A percentile compares a stretch with the other conserved stretches of the same genome.
Conservation (phyloP, 139 green algal genomes). For the Coelastrella sp. region DNA sequence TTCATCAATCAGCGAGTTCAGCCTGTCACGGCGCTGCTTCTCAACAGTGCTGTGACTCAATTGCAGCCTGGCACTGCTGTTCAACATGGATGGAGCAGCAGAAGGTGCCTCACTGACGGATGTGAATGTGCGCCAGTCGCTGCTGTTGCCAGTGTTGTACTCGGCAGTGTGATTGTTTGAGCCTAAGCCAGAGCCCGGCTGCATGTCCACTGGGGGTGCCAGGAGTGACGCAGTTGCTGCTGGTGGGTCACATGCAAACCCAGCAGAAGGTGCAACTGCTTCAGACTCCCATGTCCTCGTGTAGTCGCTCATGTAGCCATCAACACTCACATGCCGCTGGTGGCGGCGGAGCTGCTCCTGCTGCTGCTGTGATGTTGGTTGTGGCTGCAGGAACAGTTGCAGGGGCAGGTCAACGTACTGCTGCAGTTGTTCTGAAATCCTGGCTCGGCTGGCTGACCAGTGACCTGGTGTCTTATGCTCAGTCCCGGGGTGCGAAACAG, state of each 20-base stretch:
- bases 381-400: background rate
- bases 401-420: background rate
- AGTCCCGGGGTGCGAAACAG: background rate
- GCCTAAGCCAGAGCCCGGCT: background rate
- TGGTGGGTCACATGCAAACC: background rate
- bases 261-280: background rate
- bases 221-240: too few species aligned
- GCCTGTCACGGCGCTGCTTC: slow-evolving; percentile 78
- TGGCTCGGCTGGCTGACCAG: too few species aligned
- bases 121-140: background rate
- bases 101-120: too few species aligned
- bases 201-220: background rate
- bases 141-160: background rate
- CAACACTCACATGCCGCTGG: too few species aligned
- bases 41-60: slow-evolving; percentile 75
- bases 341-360: too few species aligned
- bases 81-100: too few species aligned
- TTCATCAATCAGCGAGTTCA: slow-evolving; percentile 79
- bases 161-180: background rate
- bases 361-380: background rate
- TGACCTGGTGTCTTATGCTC: too few species aligned
- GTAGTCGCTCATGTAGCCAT: background rate
- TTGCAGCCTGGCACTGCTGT: too few species aligned
- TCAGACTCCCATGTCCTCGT: background rate
- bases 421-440: too few species aligned